A percentile compares a stretch with the other conserved stretches of the same genome.
Evolutionary conservation across 2,329 filamentous ascomycete genomes (phyloP).

Genomic region (Trichoderma aggressivum): DNA sequence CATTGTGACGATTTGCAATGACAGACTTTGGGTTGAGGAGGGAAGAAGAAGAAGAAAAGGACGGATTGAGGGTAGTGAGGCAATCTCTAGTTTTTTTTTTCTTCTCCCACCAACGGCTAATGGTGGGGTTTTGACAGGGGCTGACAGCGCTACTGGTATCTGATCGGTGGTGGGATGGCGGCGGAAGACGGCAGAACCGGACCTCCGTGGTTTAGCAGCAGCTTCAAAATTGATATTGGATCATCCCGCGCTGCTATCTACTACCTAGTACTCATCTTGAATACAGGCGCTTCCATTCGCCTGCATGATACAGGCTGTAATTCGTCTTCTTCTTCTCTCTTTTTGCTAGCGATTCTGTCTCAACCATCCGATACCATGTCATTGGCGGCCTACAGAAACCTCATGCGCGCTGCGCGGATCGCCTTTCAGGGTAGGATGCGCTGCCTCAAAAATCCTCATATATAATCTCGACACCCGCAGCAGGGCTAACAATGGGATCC

Average conservation of each 20-base stretch:
- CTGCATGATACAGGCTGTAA: not conserved
- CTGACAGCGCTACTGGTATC: no score
- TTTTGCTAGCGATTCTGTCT: not conserved
- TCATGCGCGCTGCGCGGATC: conserved; percentile 75
- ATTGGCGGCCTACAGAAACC: conserved; percentile 71
- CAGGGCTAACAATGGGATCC: not conserved
- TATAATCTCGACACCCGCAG: not conserved
- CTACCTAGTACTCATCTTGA: no score
- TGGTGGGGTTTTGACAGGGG: conserved; percentile 17
- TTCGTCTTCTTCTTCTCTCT: not conserved
- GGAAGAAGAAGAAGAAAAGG: not conserved
- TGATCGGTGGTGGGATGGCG: conserved; percentile 3
- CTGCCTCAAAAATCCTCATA: not conserved
- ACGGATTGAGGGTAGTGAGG: not conserved
- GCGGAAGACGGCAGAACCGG: conserved; percentile 27
- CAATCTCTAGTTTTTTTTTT: conserved; percentile 17
- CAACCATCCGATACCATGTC: conserved; percentile 48
- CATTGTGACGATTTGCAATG: conserved; percentile 47
- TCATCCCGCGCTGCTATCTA: not conserved
- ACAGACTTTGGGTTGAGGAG: not conserved
- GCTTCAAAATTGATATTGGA: not conserved
- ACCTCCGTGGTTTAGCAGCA: conserved; percentile 19
- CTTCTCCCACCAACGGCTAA: not conserved
- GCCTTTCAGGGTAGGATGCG: conserved; percentile 71
- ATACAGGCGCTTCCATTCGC: not conserved